These are phyloP conservation scores for Chaetoceros tenuissimus DNA, from an alignment of 108 stramenopile species.

Conservation along the genomic window DNA sequence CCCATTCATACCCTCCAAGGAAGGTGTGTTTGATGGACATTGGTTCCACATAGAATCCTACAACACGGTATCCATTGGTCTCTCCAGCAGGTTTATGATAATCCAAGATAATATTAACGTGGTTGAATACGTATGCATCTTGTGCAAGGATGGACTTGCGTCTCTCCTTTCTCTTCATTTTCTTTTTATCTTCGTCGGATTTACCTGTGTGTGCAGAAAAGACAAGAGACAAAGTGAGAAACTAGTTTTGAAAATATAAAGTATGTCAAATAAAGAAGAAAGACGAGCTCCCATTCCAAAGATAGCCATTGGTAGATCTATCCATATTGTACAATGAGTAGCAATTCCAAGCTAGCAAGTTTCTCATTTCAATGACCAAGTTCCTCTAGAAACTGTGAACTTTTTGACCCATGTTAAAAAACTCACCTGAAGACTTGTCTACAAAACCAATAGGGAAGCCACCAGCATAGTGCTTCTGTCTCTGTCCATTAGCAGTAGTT, in stretches of 20 bases:
- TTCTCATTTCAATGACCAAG: too few relatives aligned
- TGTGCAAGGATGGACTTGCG: neutral
- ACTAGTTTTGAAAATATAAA: too few relatives aligned
- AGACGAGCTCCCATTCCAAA: too few relatives aligned
- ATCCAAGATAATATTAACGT: constrained; percentile 88
- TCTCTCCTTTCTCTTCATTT: neutral
- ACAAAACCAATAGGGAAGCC: constrained; percentile 92
- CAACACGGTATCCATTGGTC: constrained; percentile 84
- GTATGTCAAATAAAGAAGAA: too few relatives aligned
- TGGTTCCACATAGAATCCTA: constrained; percentile 92
- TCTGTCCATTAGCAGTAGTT: constrained; percentile 28
- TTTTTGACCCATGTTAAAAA: too few relatives aligned
- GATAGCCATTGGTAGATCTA: too few relatives aligned
- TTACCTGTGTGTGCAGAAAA: neutral
- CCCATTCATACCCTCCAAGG: constrained; percentile 64
- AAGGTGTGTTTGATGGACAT: constrained; percentile 82
- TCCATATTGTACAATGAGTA: too few relatives aligned
- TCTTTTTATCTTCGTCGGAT: neutral
- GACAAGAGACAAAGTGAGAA: too few relatives aligned
- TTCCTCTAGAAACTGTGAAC: constrained; percentile 4
- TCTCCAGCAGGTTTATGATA: constrained; percentile 78
- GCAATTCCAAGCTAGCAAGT: too few relatives aligned
- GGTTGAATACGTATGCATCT: constrained; percentile 85
- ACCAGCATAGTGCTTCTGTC: constrained; percentile 73
- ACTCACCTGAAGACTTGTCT: too few relatives aligned